Evolutionary conservation across 768 basidiomycete genomes (phyloP), one percentile per base, ranked within the genome.

Genomic region (Rhodotorula sphaerocarpa): DNA sequence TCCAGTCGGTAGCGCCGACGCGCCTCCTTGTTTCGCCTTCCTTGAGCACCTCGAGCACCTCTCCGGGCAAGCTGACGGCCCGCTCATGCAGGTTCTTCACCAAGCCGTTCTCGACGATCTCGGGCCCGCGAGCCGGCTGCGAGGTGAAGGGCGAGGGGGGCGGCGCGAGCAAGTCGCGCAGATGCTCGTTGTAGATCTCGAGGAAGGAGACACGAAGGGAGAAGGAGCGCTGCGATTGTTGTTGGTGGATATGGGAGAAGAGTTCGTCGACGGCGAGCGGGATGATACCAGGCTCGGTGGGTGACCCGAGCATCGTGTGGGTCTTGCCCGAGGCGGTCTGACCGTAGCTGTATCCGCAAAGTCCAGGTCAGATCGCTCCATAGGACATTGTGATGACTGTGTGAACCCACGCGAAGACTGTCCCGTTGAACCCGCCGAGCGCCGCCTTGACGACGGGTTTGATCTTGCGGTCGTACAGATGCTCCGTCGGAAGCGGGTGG

Each of bases 1-100:
- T 99, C 93, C 93, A 99, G 72, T 99, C 93, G n/a, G 95, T 99
- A 70, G 84, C 88, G 1, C 91, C 92, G 6, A 91, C 95, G 63
- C 90, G 79, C 53, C 93, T 79, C 71, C 89, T 85, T 6, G 86
- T 83, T 74, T 95, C 90, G 7, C 93, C 93, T 28, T 89, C 79
- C 70, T 82, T 80, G 70, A 99, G 77, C 7, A 96, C 86, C 62
- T 88, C 88, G 56, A 84, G 82, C 20, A 97, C 89, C 43, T 86
- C 82, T 70, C 86, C 86, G 33, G 93, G 78, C 70, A 86, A 87
- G 20, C 88, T 90, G n/a, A 97, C 89, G 3, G 92, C 90, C 73
- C 92, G 89, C 73, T 96, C 93, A 44, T 86, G 79, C 46, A 93
- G 79, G 5, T 90, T 89, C 55, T 78, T 84, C 71, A 73, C 85